Conservation (phyloP, 192 early-diverging fungal genomes). For the Phycomyces nitens region DNA sequence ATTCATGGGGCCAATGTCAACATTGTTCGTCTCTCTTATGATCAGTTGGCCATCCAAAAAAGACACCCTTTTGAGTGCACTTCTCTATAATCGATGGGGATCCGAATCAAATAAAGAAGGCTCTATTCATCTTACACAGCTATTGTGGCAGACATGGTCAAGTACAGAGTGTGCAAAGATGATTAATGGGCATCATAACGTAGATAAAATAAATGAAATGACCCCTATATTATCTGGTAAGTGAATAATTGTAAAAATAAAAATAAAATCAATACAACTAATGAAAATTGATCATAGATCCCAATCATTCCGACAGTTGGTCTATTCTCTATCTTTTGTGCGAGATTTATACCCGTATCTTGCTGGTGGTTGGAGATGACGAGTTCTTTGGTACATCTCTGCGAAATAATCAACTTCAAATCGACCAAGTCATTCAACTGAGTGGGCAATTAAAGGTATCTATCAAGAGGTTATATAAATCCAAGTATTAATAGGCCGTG, state of each 20-base stretch:
- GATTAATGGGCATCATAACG: conserved; percentile 4
- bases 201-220: not conserved
- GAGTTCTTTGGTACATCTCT: conserved; percentile 63
- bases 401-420: conserved; percentile 40
- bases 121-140: not conserved
- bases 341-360: conserved; percentile 67
- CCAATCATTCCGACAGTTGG: conserved; percentile 47
- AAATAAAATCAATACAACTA: not conserved
- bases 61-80: conserved; percentile 45
- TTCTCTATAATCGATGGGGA: conserved; percentile 41
- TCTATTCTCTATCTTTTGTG: conserved; percentile 61
- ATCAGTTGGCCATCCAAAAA: conserved; percentile 55
- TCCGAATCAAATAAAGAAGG: conserved; percentile 11
- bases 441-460: conserved; percentile 52
- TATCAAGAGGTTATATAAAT: not conserved
- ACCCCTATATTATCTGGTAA: conserved; percentile 3
- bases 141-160: conserved; percentile 21
- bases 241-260: not conserved
- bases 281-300: conserved; percentile 21
- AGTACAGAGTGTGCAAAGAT: not conserved
- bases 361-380: conserved; percentile 82
- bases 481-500: not conserved
- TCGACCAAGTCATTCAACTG: conserved; percentile 52
- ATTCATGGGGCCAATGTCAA: conserved; percentile 14
- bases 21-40: conserved; percentile 53